Conservation (phyloP, 495 filamentous ascomycete genomes). For the Glutinoglossum americanum region DNA sequence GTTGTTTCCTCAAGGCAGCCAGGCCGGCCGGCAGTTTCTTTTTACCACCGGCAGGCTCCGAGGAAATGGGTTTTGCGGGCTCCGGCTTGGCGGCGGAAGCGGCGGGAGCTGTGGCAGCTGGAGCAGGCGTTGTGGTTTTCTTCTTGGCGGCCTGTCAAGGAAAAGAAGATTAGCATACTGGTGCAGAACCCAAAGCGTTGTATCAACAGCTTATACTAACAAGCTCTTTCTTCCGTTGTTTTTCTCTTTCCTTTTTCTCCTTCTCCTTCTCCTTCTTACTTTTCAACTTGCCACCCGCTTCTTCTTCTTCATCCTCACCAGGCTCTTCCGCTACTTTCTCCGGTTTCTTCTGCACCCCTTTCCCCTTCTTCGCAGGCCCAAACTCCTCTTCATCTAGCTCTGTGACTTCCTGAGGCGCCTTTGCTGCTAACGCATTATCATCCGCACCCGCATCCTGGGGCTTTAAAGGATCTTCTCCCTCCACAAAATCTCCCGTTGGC, state of each 20-base stretch:
- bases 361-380: slow-evolving; percentile 42
- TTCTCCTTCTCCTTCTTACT: slow-evolving; percentile 95
- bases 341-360: slow-evolving; percentile 14
- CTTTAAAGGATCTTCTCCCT: slow-evolving; percentile 39
- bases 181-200: background rate
- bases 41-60: slow-evolving; percentile 29
- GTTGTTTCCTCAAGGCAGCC: slow-evolving; percentile 71
- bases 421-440: slow-evolving; percentile 25
- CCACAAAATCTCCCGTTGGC: slow-evolving; percentile 43
- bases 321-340: slow-evolving; percentile 9
- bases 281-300: slow-evolving; percentile 38
- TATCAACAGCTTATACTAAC: slow-evolving; percentile 6
- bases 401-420: slow-evolving; percentile 64
- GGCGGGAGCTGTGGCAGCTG: slow-evolving; percentile 10
- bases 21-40: slow-evolving; percentile 80
- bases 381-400: slow-evolving; percentile 70
- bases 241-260: slow-evolving; percentile 82
- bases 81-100: slow-evolving; percentile 14
- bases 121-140: slow-evolving; percentile 27
- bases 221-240: slow-evolving; percentile 83
- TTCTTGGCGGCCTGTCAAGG: slow-evolving; percentile 40
- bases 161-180: background rate
- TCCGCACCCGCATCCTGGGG: slow-evolving; percentile 23
- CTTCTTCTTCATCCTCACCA: slow-evolving; percentile 11
- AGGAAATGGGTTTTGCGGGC: slow-evolving; percentile 24